phyloP scores from a whole-genome alignment of 208 protist genomes.

The Wallacemonas sp. region DNA sequence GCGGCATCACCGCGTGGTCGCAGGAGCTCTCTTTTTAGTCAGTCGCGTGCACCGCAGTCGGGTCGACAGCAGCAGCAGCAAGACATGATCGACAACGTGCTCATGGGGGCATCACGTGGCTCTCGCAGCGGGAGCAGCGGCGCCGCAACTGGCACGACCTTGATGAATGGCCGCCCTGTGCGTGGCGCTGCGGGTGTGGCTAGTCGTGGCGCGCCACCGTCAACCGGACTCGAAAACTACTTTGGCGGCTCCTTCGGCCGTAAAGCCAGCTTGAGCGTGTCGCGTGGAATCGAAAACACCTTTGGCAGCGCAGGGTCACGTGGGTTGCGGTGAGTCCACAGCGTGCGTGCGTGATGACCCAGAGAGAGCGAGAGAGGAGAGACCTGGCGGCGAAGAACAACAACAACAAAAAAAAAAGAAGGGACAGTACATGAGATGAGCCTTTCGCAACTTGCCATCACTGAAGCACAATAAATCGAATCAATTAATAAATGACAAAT shows the following conservation, averaged over 20 bases:
- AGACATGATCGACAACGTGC: conserved; percentile 3
- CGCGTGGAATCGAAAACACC: conserved; percentile 14
- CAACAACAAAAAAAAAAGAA: too few species aligned
- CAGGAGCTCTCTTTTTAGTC: background rate
- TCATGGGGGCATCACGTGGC: background rate
- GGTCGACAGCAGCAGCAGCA: background rate
- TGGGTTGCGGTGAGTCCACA: too few species aligned
- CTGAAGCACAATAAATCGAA: too few species aligned
- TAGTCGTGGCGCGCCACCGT: background rate
- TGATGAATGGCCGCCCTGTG: conserved; percentile 5
- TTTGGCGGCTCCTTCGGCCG: conserved; percentile 12
- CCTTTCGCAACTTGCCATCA: too few species aligned
- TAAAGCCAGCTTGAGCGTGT: background rate
- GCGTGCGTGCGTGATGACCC: too few species aligned
- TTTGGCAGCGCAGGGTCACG: conserved; percentile 7
- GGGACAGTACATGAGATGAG: too few species aligned
- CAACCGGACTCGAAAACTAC: background rate
- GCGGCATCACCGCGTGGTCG: background rate
- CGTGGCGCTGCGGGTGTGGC: background rate
- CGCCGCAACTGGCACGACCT: background rate
- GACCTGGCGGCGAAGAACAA: too few species aligned
- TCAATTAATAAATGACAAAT: too few species aligned
- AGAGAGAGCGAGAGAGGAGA: too few species aligned
- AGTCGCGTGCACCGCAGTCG: conserved; percentile 2
- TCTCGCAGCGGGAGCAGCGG: background rate